Base-by-base conservation (phyloP, 768 basidiomycete genomes). In the Strobilomyces dryophilus region DNA sequence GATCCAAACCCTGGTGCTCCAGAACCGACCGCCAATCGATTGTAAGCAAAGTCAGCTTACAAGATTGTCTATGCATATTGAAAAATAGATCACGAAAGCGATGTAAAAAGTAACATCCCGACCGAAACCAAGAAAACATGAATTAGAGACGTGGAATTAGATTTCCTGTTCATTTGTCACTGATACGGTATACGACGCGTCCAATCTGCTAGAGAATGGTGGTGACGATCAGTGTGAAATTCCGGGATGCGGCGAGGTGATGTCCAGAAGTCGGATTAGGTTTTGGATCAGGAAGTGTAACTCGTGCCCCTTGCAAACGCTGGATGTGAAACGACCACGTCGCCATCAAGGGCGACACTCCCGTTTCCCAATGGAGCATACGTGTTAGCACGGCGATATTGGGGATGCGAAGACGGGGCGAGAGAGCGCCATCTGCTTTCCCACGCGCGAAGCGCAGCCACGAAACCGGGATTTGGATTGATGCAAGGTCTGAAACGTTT, bases 401-500 rank as follows among this genome's bases (percentile, higher is more conserved):
- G 65, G 9, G 62, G 59, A 4, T 44, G 53, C 12, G 68, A 55
- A 0, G 45, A 37, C 2, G 62, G 42, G 0, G 48, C 43, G 1
- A 42, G 46, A 6, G 67, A 59, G 10, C 59, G 64, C 71, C 71
- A 71, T 37, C 53, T 62, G 9, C 29, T 52, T 54, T 85, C 84
- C 83, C 83, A 86, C 26, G 82, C 80, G 20, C 76, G 73, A 14
- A 86, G 68, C 0, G 79, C 78, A 1, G 72, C 66, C 18, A 88
- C 80, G 61, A 90, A 91, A 5, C 85, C 87, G n/a, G 84, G 71
- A 61, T 91, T 91, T 15, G 88, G 88, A 63, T 88, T 86, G 55
- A 84, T 74, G 62, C 88, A 91, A 5, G 87, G 80, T 18, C 88
- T 79, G 58, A 82, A 81, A 50, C 78, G 78, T 58, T 80, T 80